Evolutionary conservation across 176 grass and related monocot genomes (phyloP).

Genomic region (Aegilops sharonensis): DNA sequence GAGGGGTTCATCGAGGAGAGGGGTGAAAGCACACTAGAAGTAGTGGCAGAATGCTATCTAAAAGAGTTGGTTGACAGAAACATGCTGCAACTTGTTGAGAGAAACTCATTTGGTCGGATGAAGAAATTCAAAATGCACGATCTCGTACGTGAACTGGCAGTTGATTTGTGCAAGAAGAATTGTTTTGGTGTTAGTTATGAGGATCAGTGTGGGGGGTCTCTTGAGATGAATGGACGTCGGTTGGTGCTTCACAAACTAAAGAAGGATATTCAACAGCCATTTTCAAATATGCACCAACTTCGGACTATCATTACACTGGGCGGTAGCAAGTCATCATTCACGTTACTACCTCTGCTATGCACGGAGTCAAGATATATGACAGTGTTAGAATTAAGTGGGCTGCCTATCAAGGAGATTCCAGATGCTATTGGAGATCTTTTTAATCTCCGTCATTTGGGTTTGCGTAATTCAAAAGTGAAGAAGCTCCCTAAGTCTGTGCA

Average conservation of each 20-base stretch:
- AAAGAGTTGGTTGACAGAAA: background rate
- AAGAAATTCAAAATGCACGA: background rate
- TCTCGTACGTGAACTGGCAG: background rate
- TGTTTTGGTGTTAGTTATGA: background rate
- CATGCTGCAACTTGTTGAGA: background rate
- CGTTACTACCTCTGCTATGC: background rate
- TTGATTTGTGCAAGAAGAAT: background rate
- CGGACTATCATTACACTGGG: background rate
- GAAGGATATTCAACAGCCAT: accelerated
- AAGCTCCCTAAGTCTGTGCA: accelerated
- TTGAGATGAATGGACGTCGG: background rate
- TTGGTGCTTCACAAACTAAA: background rate
- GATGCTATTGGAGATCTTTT: too few species aligned
- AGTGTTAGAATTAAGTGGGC: too few species aligned
- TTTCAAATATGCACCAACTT: background rate
- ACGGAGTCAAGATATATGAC: too few species aligned
- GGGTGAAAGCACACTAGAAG: background rate
- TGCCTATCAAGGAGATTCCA: too few species aligned
- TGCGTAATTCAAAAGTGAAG: too few species aligned
- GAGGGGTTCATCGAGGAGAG: background rate
- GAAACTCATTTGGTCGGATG: background rate
- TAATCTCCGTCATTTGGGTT: too few species aligned
- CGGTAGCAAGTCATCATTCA: background rate
- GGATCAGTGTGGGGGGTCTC: background rate
- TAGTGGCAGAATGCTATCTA: background rate